phyloP scores from a whole-genome alignment of 805 yeast genomes.

The Lachancea quebecensis region DNA sequence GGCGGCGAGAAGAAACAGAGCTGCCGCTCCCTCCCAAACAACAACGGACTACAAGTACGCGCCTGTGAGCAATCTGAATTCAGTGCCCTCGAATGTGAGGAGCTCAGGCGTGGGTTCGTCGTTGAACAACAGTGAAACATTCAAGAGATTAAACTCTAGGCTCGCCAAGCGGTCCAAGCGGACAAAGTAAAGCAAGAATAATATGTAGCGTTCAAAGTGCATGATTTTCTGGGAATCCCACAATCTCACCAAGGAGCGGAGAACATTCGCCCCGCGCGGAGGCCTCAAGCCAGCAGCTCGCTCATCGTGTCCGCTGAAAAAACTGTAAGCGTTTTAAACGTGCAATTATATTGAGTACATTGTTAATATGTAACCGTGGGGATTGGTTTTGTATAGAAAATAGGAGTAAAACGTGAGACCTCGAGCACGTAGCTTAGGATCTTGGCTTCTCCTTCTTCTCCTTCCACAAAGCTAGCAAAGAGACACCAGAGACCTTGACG shows the following conservation, averaged over 20 bases:
- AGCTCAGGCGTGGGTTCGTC: conserved; percentile 45
- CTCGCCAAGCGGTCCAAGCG: conserved; percentile 26
- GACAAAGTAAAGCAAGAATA: conserved; percentile 3
- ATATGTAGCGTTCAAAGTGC: not conserved
- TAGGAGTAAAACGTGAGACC: not conserved
- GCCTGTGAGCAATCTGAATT: conserved; percentile 60
- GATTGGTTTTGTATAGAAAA: not conserved
- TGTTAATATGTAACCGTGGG: not conserved
- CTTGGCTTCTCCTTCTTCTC: conserved; percentile 99
- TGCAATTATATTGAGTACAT: not conserved
- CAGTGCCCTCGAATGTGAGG: conserved; percentile 33
- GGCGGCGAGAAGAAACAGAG: conserved; percentile 87
- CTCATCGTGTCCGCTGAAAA: not conserved
- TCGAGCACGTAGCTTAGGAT: conserved; percentile 49
- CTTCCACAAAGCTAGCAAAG: conserved; percentile 99
- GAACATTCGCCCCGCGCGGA: too few relatives aligned
- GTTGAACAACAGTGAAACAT: conserved; percentile 65
- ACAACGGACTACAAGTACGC: conserved; percentile 87
- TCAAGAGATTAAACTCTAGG: conserved; percentile 59
- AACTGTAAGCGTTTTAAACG: not conserved
- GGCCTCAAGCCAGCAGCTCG: too few relatives aligned
- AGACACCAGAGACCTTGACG: conserved; percentile 99
- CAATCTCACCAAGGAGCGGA: not conserved
- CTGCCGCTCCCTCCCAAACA: conserved; percentile 91
- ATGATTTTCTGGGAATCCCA: not conserved